These are phyloP conservation scores for Magnolia officinalis DNA, from an alignment of 164 flowering plant genomes.

Conservation along the genomic window DNA sequence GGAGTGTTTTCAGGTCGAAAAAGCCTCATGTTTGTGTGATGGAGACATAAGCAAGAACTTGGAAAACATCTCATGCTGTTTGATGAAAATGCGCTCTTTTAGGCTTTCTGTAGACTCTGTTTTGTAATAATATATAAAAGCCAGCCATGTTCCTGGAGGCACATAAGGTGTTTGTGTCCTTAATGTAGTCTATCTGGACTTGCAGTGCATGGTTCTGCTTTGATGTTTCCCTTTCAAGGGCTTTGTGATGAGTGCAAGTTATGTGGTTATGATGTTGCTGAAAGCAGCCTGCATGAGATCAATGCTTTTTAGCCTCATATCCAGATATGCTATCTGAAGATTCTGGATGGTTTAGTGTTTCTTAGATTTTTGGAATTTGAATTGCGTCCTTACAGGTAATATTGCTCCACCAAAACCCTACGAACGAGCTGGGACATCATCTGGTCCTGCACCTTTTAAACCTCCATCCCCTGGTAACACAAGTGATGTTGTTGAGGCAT, in stretches of 20 bases:
- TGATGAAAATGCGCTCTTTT: not conserved
- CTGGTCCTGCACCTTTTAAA: conserved; percentile 82
- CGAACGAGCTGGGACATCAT: conserved; percentile 22
- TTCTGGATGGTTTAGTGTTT: not conserved
- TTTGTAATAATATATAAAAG: not conserved
- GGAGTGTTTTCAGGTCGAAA: too few relatives aligned
- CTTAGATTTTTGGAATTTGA: not conserved
- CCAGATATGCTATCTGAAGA: not conserved
- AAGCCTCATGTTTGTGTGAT: not conserved
- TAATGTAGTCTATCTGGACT: not conserved
- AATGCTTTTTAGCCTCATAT: not conserved
- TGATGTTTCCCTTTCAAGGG: not conserved
- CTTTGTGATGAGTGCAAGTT: not conserved
- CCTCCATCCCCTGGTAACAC: conserved; percentile 82
- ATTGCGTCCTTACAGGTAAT: not conserved
- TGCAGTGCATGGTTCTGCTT: not conserved
- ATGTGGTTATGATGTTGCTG: not conserved
- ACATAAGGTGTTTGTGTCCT: too few relatives aligned
- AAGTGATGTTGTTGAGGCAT: conserved; percentile 84
- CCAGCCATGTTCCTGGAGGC: not conserved
- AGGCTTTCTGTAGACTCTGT: not conserved
- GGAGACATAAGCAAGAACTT: not conserved
- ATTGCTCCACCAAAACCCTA: conserved; percentile 2
- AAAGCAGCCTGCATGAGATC: not conserved
- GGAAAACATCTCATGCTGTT: not conserved